Percentiles rank a stretch among this genome's conserved stretches.
These are phyloP conservation scores for Lagerstroemia speciosa DNA, from an alignment of 345 rosid species.

Conservation along the genomic window DNA sequence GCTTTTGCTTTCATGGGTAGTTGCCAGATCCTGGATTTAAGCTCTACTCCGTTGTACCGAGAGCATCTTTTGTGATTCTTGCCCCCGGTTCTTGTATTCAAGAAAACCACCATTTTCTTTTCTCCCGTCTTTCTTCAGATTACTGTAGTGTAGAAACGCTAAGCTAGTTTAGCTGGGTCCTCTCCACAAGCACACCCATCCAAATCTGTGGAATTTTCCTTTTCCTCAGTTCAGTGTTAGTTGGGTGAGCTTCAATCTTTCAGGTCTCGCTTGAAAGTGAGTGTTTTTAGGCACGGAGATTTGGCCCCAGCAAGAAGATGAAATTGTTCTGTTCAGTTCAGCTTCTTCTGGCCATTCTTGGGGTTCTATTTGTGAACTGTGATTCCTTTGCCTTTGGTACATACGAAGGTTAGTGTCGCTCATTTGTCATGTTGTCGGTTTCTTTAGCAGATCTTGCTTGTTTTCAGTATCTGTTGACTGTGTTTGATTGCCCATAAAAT, in stretches of 20 bases:
- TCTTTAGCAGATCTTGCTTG: slow-evolving; percentile 46
- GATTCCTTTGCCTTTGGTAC: slow-evolving; percentile 43
- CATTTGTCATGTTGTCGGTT: neutral
- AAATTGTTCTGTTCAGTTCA: slow-evolving; percentile 22
- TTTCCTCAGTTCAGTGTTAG: slow-evolving; percentile 9
- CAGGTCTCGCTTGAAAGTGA: slow-evolving; percentile 13
- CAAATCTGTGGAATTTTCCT: slow-evolving; percentile 16
- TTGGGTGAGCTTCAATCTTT: slow-evolving; percentile 2
- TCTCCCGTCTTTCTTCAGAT: neutral
- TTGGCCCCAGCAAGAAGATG: slow-evolving; percentile 25
- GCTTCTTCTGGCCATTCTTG: slow-evolving; percentile 35
- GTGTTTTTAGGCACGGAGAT: slow-evolving; percentile 13
- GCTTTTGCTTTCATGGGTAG: slow-evolving; percentile 41
- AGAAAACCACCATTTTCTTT: neutral
- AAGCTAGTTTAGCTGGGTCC: slow-evolving; percentile 2
- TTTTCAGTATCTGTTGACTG: slow-evolving; percentile 3
- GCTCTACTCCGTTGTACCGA: slow-evolving; percentile 6
- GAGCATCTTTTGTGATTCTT: slow-evolving; percentile 1
- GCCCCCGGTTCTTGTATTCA: slow-evolving; percentile 8
- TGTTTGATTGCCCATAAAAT: slow-evolving; percentile 11
- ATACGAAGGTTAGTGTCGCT: slow-evolving; percentile 53
- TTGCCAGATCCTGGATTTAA: slow-evolving; percentile 43
- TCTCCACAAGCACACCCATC: slow-evolving; percentile 8
- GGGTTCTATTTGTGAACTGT: slow-evolving; percentile 35
- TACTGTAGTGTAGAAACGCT: neutral